phyloP scores from a whole-genome alignment of 2,329 filamentous ascomycete genomes.

The Fusarium brevicatenulatum region DNA sequence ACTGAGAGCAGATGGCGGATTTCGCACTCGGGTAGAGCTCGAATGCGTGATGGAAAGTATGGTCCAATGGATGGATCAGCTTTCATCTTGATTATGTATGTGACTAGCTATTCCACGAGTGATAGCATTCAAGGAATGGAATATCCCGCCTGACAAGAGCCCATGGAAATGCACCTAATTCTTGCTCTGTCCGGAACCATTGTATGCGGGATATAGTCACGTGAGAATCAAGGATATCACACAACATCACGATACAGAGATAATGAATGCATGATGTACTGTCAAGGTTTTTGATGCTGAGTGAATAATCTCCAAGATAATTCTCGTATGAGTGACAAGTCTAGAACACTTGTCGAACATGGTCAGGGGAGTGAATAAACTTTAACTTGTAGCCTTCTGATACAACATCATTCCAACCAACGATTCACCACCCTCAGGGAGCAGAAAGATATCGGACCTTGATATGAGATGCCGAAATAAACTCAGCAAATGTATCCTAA shows the following conservation, averaged over 20 bases:
- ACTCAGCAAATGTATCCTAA: accelerated
- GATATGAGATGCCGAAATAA: neutral
- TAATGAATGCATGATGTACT: neutral
- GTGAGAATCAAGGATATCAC: neutral
- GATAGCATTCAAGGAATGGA: neutral
- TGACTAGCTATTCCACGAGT: neutral
- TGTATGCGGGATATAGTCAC: neutral
- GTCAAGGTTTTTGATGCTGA: neutral
- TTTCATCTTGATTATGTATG: neutral
- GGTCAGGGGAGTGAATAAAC: neutral
- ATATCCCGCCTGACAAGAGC: neutral
- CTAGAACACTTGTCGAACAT: neutral
- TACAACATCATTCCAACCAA: neutral
- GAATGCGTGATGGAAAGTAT: accelerated
- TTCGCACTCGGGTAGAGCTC: neutral
- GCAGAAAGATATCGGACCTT: neutral
- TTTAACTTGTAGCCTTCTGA: neutral
- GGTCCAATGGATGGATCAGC: neutral
- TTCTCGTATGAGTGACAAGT: neutral
- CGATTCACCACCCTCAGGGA: neutral
- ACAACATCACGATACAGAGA: neutral
- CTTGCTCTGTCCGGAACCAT: neutral
- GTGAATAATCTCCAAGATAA: neutral
- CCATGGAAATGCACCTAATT: neutral
- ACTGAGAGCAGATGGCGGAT: neutral